A percentile compares a stretch with the other conserved stretches of the same genome.
Evolutionary conservation across 1,284 basidiomycete genomes (phyloP).

Genomic region (Phlebopus sp.): DNA sequence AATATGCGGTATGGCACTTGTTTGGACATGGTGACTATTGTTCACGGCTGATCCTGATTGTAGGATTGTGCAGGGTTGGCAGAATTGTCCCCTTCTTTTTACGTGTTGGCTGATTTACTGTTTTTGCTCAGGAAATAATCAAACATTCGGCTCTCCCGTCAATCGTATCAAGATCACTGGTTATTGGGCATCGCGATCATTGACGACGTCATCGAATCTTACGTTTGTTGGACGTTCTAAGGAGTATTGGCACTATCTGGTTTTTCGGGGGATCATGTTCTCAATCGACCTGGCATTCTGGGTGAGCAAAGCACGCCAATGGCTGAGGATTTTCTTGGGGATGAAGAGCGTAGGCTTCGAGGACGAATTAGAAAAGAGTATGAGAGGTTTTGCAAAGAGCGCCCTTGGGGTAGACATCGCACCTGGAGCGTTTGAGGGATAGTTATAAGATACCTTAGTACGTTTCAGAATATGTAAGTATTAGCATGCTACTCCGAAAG

Average conservation of each 20-base stretch:
- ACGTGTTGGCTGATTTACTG: neutral
- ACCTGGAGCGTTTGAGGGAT: conserved; percentile 41
- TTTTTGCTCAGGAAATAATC: conserved; percentile 58
- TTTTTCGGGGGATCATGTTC: conserved; percentile 55
- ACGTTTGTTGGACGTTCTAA: conserved; percentile 36
- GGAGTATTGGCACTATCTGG: conserved; percentile 50
- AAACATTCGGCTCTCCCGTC: conserved; percentile 77
- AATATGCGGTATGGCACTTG: conserved; percentile 58
- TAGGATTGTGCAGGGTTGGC: conserved; percentile 63
- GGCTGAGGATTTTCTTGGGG: conserved; percentile 38
- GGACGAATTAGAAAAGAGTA: conserved; percentile 60
- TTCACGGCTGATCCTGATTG: neutral
- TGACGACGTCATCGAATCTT: conserved; percentile 41
- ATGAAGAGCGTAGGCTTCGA: conserved; percentile 48
- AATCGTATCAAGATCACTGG: conserved; percentile 86
- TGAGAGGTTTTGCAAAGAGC: conserved; percentile 57
- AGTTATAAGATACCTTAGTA: neutral
- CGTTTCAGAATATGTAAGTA: too few species aligned
- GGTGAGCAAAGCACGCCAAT: conserved; percentile 47
- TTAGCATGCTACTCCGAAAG: neutral
- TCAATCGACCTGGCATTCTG: conserved; percentile 58
- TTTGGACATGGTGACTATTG: neutral
- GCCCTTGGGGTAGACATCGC: conserved; percentile 58
- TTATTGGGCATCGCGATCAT: conserved; percentile 61
- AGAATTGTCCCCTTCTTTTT: neutral